These are phyloP conservation scores for Phialophora macrospora DNA, from an alignment of 2,329 filamentous ascomycete genomes.

Conservation along the genomic window DNA sequence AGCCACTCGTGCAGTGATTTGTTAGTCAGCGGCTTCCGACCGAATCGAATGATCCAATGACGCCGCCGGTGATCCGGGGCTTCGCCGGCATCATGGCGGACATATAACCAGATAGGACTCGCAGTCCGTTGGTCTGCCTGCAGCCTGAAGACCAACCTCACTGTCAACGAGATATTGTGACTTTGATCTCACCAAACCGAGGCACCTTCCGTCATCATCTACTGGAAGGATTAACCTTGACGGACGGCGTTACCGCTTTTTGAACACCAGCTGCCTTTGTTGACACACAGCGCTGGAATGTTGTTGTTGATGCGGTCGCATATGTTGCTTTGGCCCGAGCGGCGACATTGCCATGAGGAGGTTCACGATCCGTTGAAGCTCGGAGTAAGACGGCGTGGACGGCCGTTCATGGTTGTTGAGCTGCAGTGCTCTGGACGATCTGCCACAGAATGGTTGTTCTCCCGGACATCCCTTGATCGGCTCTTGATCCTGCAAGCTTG, in stretches of 20 bases:
- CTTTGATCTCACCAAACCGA: background rate
- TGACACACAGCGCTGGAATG: background rate
- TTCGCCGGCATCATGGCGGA: slow-evolving; percentile 1
- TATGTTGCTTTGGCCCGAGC: background rate
- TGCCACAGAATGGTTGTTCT: background rate
- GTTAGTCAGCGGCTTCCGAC: slow-evolving; percentile 7
- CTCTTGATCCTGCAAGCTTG: background rate
- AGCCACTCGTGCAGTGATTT: background rate
- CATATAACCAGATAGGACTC: slow-evolving; percentile 1
- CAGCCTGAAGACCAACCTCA: background rate
- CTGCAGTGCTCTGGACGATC: background rate
- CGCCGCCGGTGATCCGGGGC: background rate
- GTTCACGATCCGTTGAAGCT: background rate
- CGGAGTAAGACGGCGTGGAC: background rate
- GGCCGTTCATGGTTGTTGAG: background rate
- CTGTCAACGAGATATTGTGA: background rate
- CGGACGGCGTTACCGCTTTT: too few species aligned
- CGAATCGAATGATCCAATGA: background rate
- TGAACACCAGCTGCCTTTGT: background rate
- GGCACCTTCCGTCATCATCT: background rate
- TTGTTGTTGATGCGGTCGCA: background rate
- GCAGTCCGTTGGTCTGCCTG: background rate
- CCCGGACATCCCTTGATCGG: background rate
- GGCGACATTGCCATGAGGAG: background rate
- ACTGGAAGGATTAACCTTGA: background rate